Percentiles rank a stretch among this genome's conserved stretches.
phyloP scores from a whole-genome alignment of 176 grass and related monocot species.

The Raddia distichophylla region DNA sequence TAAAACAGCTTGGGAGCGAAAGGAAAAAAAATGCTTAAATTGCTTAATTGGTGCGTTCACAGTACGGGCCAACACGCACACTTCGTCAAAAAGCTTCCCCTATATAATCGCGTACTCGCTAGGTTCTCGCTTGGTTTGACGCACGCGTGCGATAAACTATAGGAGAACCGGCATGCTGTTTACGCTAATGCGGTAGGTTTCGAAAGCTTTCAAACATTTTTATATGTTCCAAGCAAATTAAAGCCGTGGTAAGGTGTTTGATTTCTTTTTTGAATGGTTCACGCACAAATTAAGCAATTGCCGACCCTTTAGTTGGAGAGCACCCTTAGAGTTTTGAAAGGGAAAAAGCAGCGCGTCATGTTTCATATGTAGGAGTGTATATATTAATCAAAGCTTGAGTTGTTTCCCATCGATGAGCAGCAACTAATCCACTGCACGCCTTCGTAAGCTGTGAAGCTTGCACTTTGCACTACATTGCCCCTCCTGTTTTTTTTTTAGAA shows the following conservation, averaged over 20 bases:
- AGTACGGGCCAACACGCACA: neutral
- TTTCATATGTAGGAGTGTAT: neutral
- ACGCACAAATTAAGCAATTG: constrained; percentile 27
- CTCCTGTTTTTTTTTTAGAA: too few species aligned
- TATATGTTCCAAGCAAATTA: constrained; percentile 12
- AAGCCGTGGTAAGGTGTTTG: constrained; percentile 14
- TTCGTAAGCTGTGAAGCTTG: neutral
- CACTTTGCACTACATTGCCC: too few species aligned
- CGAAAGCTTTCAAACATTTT: constrained; percentile 32
- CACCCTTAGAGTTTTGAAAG: neutral
- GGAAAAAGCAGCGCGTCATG: neutral
- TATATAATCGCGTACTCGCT: neutral
- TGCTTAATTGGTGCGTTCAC: constrained; percentile 14
- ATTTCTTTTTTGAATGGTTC: neutral
- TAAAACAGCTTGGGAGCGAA: neutral
- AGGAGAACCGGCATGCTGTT: neutral
- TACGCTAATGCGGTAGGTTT: constrained; percentile 48
- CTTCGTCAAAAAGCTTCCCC: neutral
- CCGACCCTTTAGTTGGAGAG: constrained; percentile 39
- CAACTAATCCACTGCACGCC: neutral
- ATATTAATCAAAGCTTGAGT: neutral
- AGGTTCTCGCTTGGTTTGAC: constrained; percentile 26
- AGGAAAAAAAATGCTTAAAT: neutral
- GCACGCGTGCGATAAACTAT: neutral
- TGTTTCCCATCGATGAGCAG: neutral